phyloP scores from a whole-genome alignment of 495 filamentous ascomycete species.

The Jackrogersella multiformis region DNA sequence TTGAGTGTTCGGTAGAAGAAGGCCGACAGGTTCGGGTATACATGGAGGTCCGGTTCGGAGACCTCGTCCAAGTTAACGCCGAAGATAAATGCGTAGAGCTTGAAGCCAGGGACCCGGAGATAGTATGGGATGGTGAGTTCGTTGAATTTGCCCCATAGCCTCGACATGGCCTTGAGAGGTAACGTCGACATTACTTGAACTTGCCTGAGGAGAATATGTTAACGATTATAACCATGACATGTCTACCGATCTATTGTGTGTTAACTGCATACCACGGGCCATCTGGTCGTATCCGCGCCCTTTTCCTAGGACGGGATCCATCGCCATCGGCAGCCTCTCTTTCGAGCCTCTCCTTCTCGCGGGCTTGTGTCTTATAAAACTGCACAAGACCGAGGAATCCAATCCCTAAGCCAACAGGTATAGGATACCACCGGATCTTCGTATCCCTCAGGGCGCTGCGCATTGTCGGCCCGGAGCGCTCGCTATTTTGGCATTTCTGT shows the following conservation, averaged over 20 bases:
- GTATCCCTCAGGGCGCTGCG: slow-evolving; percentile 65
- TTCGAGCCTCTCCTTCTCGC: slow-evolving; percentile 64
- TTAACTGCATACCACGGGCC: slow-evolving; percentile 77
- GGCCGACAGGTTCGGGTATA: slow-evolving; percentile 89
- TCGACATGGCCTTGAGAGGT: slow-evolving; percentile 90
- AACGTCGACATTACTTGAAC: slow-evolving; percentile 96
- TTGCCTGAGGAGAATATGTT: slow-evolving; percentile 65
- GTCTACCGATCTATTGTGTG: neutral
- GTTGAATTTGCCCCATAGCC: slow-evolving; percentile 95
- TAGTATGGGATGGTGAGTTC: slow-evolving; percentile 90
- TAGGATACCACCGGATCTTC: slow-evolving; percentile 94
- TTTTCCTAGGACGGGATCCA: slow-evolving; percentile 63
- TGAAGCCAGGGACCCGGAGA: slow-evolving; percentile 92
- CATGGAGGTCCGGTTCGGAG: slow-evolving; percentile 83
- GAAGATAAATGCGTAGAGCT: slow-evolving; percentile 89
- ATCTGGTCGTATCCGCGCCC: slow-evolving; percentile 77
- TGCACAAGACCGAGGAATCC: slow-evolving; percentile 85
- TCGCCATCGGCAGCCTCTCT: slow-evolving; percentile 57
- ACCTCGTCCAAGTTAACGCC: slow-evolving; percentile 93
- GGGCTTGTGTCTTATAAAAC: slow-evolving; percentile 76
- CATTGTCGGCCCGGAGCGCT: slow-evolving; percentile 52
- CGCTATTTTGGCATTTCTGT: slow-evolving; percentile 50
- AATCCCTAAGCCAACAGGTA: slow-evolving; percentile 89
- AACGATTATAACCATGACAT: slow-evolving; percentile 10
- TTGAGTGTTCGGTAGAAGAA: slow-evolving; percentile 98